A percentile compares a stretch with the other conserved stretches of the same genome.
Conservation (phyloP, 106 monocot genomes). For the Triglochin maritima region DNA sequence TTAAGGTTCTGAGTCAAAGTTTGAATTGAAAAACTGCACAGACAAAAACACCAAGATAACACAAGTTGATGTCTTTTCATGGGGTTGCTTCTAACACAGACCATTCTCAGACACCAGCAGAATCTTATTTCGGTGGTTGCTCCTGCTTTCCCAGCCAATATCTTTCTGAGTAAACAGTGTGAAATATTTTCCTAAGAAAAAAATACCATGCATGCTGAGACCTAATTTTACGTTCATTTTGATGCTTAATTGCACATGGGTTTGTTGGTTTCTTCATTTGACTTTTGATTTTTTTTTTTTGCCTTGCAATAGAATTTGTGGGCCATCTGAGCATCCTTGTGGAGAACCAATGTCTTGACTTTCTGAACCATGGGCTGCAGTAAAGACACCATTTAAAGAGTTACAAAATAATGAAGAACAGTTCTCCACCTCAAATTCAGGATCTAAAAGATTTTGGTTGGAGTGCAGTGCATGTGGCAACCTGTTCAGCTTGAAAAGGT, state of each 20-base stretch:
- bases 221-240: not conserved
- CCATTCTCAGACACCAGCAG: not conserved
- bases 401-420: not conserved
- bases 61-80: too few species aligned
- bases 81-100: not conserved
- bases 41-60: too few species aligned
- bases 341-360: conserved; percentile 3
- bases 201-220: too few species aligned
- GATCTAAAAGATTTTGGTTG: not conserved
- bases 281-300: not conserved
- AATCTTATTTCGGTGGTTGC: not conserved
- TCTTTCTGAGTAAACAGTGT: not conserved
- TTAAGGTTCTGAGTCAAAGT: too few species aligned
- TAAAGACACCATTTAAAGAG: not conserved
- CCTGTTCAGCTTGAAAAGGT: too few species aligned
- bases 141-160: not conserved
- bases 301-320: not conserved
- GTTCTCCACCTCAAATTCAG: conserved; percentile 5
- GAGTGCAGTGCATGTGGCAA: conserved; percentile 7
- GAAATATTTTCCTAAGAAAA: not conserved
- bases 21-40: too few species aligned
- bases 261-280: not conserved
- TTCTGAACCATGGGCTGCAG: not conserved
- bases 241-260: conserved; percentile 2
- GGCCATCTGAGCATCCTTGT: not conserved